phyloP scores from a whole-genome alignment of 306 rosid genomes.

The Prunus davidiana region DNA sequence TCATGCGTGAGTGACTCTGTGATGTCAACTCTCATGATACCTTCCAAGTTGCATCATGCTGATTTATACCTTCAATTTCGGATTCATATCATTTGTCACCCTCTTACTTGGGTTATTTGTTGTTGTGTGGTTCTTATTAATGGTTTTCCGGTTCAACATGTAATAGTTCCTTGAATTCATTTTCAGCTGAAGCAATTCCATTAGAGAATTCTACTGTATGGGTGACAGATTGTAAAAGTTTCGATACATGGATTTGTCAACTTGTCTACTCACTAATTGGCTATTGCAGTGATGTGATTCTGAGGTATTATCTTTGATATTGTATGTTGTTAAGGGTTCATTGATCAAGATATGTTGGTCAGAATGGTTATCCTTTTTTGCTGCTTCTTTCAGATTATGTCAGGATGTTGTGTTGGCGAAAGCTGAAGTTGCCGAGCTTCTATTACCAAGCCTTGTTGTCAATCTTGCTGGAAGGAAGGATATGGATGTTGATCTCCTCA shows the following conservation, averaged over 20 bases:
- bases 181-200: slow-evolving; percentile 63
- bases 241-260: slow-evolving; percentile 82
- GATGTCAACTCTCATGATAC: not conserved
- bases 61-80: not conserved
- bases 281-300: slow-evolving; percentile 67
- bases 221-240: slow-evolving; percentile 70
- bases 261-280: slow-evolving; percentile 68
- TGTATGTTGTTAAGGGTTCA: slow-evolving; percentile 1
- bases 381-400: slow-evolving; percentile 63
- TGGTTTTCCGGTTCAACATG: not conserved
- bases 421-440: slow-evolving; percentile 90
- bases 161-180: slow-evolving; percentile 19
- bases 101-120: not conserved
- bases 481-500: slow-evolving; percentile 59
- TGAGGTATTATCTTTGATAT: slow-evolving; percentile 49
- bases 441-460: slow-evolving; percentile 71
- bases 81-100: not conserved
- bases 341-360: not conserved
- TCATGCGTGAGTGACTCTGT: not conserved
- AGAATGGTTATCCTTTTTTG: not conserved
- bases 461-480: slow-evolving; percentile 78
- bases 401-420: slow-evolving; percentile 69
- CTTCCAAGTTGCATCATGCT: not conserved
- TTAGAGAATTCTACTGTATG: slow-evolving; percentile 62
- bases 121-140: slow-evolving; percentile 7